phyloP scores from a whole-genome alignment of 805 yeast species.

The Candida parachauliodes region DNA sequence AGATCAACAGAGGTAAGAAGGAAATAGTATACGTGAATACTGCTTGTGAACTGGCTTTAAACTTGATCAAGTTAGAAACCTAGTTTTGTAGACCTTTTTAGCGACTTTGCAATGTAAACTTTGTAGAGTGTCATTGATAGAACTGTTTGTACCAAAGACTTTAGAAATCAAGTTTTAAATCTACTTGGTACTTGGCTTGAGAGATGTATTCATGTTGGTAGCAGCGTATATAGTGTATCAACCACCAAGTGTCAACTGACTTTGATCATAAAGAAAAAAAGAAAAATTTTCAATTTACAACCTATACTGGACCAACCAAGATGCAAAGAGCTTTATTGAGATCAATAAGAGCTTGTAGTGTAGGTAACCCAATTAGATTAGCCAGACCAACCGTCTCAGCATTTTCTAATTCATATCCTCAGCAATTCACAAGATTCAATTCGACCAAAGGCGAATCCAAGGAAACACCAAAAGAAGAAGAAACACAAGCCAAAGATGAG shows the following conservation, averaged over 20 bases:
- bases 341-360: conserved; percentile 12
- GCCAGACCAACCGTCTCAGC: conserved; percentile 11
- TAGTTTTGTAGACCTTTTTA: no score
- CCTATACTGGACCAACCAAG: background rate
- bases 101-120: no score
- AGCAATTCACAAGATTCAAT: conserved; percentile 14
- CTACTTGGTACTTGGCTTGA: no score
- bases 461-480: conserved; percentile 12
- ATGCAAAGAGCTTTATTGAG: conserved; percentile 27
- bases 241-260: background rate
- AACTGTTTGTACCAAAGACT: no score
- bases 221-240: background rate
- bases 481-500: conserved; percentile 9
- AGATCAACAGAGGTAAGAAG: no score
- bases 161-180: no score
- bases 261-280: background rate
- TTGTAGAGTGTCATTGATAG: no score
- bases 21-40: no score
- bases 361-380: conserved; percentile 12
- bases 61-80: no score
- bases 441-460: conserved; percentile 14
- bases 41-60: no score
- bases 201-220: no score
- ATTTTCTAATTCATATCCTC: background rate
- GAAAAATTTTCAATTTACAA: conserved; percentile 8